Evolutionary conservation across 352 stramenopile species (phyloP), one percentile per base, ranked within the genome.

Genomic region (Detonula confervacea): DNA sequence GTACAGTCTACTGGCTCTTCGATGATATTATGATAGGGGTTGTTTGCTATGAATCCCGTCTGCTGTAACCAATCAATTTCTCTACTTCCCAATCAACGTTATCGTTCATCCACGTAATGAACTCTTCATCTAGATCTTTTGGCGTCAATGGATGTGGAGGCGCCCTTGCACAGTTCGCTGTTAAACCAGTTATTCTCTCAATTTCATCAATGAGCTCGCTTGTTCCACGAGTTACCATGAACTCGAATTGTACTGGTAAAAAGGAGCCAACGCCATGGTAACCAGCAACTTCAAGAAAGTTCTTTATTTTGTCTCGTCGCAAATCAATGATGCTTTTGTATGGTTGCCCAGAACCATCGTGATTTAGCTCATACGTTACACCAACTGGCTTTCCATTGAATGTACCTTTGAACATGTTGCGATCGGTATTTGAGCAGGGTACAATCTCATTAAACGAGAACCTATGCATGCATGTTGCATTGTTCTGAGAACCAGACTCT

Each of bases 321-420:
- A 93, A 62, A 67, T 92, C 73, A 52, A 93, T 68, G 76, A 93
- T 88, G 66, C 86, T 91, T 14, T 80, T 55, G 65, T 87, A 93
- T 7, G 82, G 70, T 18, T 73, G 52, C 20, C 86, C 88, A 68
- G 73, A 87, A 11, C 84, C 88, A 77, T 93, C 88, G 51, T 93
- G 87, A 64, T 86, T 76, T 49, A 93, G 81, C 80, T 93, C 88
- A 61, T 84, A 84, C 7, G 18, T 77, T 25, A 73, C 60, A 29
- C 52, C 57, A 16, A 66, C 47, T 37, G 20, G 55, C 29, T 65
- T 68, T 37, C 68, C 57, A 46, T 49, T 42, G 8, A 42, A 27
- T 9, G 71, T 80, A 14, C 39, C 71, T 47, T 74, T 76, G 27
- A 29, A 71, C 62, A 67, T 75, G 47, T 73, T 63, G 39, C 39